Conservation (phyloP, 2,329 filamentous ascomycete genomes). For the Colletotrichum sp. region DNA sequence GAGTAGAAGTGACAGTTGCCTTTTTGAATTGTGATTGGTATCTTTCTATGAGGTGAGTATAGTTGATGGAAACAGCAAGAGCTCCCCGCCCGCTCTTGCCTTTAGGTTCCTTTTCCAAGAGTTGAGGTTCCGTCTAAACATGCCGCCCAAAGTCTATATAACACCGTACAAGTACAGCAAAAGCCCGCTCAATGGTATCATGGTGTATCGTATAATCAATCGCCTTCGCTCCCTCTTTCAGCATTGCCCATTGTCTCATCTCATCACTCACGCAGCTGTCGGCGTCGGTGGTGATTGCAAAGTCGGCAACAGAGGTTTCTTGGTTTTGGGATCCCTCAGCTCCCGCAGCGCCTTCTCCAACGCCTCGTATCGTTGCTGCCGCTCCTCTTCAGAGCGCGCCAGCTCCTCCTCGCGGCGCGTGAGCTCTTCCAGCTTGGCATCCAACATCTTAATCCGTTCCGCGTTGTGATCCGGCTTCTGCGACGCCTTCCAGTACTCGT, state of each 20-base stretch:
- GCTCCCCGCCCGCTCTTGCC: background rate
- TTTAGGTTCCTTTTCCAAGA: background rate
- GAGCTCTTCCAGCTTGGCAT: conserved; percentile 53
- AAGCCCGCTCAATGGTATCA: conserved; percentile 13
- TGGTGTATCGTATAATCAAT: background rate
- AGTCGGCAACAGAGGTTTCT: conserved; percentile 54
- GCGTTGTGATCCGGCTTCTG: conserved; percentile 65
- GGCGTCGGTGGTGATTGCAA: conserved; percentile 32
- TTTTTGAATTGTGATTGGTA: background rate
- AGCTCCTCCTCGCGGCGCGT: conserved; percentile 55
- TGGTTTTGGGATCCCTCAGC: conserved; percentile 62
- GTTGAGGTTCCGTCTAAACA: conserved; percentile 9
- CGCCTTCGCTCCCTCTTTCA: background rate
- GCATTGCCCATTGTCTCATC: background rate
- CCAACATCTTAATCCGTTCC: conserved; percentile 57
- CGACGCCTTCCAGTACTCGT: conserved; percentile 65
- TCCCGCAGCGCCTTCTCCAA: conserved; percentile 59
- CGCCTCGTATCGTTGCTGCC: conserved; percentile 51
- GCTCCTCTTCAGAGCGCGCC: conserved; percentile 47
- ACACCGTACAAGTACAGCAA: background rate
- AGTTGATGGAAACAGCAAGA: background rate
- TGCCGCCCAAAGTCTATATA: background rate
- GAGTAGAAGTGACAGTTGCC: background rate
- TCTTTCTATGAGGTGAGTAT: conserved; percentile 15
- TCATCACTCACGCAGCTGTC: conserved; percentile 18